phyloP scores from a whole-genome alignment of 306 rosid species.

The Inga leiocalycina region DNA sequence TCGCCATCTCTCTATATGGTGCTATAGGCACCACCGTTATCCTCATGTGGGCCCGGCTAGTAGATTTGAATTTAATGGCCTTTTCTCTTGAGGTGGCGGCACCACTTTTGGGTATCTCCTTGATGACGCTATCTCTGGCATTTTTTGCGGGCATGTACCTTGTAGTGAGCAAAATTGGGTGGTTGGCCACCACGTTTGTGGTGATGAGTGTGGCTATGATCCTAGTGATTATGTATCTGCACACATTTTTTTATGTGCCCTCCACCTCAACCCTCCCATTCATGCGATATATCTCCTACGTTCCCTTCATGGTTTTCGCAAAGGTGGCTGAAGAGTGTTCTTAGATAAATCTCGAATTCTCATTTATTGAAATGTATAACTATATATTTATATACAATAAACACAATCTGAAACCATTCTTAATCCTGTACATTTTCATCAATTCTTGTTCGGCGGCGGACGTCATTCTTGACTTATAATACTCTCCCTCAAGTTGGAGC shows the following conservation, averaged over 20 bases:
- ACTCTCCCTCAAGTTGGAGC: too few species aligned
- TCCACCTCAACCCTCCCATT: neutral
- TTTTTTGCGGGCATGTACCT: slow-evolving; percentile 40
- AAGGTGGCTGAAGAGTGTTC: too few species aligned
- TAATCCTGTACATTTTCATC: too few species aligned
- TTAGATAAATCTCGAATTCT: too few species aligned
- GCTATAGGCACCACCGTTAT: slow-evolving; percentile 28
- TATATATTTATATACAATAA: too few species aligned
- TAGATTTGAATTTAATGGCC: neutral
- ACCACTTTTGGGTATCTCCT: slow-evolving; percentile 36
- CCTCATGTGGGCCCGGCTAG: slow-evolving; percentile 39
- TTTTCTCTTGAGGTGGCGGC: neutral
- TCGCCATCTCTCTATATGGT: slow-evolving; percentile 40
- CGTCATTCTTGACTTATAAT: too few species aligned
- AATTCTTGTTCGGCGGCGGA: too few species aligned
- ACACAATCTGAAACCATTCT: too few species aligned
- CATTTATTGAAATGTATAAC: too few species aligned
- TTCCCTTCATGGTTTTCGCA: neutral
- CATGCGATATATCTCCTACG: slow-evolving; percentile 10
- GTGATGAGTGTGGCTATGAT: neutral
- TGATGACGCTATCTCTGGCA: slow-evolving; percentile 33
- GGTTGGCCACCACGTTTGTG: slow-evolving; percentile 30
- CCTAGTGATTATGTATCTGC: neutral
- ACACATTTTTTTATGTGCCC: slow-evolving; percentile 8
- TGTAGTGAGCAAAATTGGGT: slow-evolving; percentile 14